These are phyloP conservation scores for Lipomyces yamanashiensis DNA, from an alignment of 805 yeast species.

Conservation along the genomic window DNA sequence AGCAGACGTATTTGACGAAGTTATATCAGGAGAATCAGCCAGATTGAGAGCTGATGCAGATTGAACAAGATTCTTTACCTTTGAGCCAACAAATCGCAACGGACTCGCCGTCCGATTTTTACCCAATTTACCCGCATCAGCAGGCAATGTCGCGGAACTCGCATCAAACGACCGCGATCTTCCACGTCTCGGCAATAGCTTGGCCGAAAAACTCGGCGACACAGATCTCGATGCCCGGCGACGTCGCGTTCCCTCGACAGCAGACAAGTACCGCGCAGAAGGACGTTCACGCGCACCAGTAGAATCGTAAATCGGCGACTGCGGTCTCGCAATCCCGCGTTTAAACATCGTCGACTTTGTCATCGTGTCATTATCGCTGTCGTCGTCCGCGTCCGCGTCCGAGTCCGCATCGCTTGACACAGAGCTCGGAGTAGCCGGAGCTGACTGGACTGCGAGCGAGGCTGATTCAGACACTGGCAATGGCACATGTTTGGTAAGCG, in stretches of 20 bases:
- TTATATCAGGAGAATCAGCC: neutral
- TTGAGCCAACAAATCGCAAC: neutral
- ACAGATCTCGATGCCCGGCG: neutral
- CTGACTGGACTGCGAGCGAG: neutral
- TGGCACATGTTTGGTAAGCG: conserved; percentile 11
- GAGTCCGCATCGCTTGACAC: conserved; percentile 7
- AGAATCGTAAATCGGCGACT: conserved; percentile 20
- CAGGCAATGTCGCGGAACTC: neutral
- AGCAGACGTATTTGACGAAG: neutral
- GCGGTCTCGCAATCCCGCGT: neutral
- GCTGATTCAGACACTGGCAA: neutral
- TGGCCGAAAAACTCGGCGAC: conserved; percentile 2
- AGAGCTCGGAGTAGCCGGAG: neutral
- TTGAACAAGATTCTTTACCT: conserved; percentile 2
- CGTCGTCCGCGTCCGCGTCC: conserved; percentile 17
- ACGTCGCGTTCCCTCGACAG: neutral
- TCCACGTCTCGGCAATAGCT: neutral
- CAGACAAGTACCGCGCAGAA: conserved; percentile 14
- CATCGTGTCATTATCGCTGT: conserved; percentile 15
- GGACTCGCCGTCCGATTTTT: neutral
- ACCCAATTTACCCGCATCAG: neutral
- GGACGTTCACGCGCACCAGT: conserved; percentile 19
- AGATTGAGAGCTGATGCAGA: neutral
- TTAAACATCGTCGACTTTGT: conserved; percentile 9
- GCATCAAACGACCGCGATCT: conserved; percentile 5